Evolutionary conservation across 176 grass and related monocot species (phyloP).

Genomic region (Thinopyrum elongatum): DNA sequence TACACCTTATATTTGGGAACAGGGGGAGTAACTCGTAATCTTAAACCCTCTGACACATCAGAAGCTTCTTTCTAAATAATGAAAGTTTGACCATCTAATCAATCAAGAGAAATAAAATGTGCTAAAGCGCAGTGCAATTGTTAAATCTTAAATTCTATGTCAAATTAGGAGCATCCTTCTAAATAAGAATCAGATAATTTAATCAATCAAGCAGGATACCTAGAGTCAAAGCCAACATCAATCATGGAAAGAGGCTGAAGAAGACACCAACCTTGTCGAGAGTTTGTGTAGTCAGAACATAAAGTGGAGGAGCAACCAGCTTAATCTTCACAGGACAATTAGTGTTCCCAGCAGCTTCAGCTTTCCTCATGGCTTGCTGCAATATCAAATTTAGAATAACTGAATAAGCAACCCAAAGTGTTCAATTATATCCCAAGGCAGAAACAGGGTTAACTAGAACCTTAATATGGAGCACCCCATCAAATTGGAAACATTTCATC

Average conservation of each 20-base stretch:
- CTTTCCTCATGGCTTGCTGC: conserved; percentile 89
- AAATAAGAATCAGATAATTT: neutral
- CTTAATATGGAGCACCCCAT: conserved; percentile 96
- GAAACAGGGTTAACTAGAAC: conserved; percentile 22
- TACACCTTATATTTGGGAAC: too few species aligned
- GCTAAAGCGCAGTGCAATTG: neutral
- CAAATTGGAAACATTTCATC: conserved; percentile 93
- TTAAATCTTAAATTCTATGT: neutral
- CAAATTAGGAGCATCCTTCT: neutral
- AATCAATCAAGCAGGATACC: neutral
- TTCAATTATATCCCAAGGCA: neutral
- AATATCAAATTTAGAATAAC: neutral
- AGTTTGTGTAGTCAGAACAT: conserved; percentile 81
- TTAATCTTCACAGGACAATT: conserved; percentile 95
- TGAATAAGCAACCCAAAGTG: neutral
- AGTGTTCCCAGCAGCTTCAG: conserved; percentile 71
- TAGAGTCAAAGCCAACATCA: neutral
- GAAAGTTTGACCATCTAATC: neutral
- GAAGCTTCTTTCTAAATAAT: neutral
- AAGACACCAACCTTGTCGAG: conserved; percentile 2
- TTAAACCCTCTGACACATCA: neutral
- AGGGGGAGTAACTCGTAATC: too few species aligned
- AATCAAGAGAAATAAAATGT: neutral
- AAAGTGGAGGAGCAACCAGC: conserved; percentile 84
- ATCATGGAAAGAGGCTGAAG: neutral